Evolutionary conservation across 805 yeast genomes (phyloP), one percentile per base, ranked within the genome.

Genomic region (Lipomyces sp.): DNA sequence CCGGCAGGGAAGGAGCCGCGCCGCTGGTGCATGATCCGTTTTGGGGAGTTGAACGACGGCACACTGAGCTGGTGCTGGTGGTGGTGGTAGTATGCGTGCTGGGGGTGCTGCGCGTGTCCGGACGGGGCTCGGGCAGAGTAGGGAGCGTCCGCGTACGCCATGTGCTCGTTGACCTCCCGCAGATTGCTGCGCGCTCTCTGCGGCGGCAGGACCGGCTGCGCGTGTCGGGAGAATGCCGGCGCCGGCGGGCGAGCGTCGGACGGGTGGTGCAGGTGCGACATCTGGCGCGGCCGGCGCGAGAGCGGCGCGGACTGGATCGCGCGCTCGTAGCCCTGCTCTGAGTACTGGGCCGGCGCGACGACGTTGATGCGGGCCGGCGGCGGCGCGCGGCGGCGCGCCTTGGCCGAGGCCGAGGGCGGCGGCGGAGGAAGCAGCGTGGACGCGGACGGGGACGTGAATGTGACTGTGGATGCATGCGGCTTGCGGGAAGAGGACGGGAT

Each of bases 261-360:
- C 24, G 23, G 8, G 11, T 37, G 24, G 39, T 16, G 22, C n/a
- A 16, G 28, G 13, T 5, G 23, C 39, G 8, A 19, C 22, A 13
- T 11, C 6, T 37, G 19, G 8, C 6, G 23, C 23, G 39, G 39
- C 8, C 18, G 22, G 28, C 39, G 21, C 28, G 24, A 31, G 14
- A 49, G 49, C 10, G 58, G 58, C 10, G 58, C 58, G 6, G 56
- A 51, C 14, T 21, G 47, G 23, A 54, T 54, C 19, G 58, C 58
- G 7, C 58, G 55, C 24, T 54, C 58, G 24, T 44, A 54, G 16
- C 57, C 58, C 4, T 29, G 36, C 26, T 22, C 39, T n/a, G 13
- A 43, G 23, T 47, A 54, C 42, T 43, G 47, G 2, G 31, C 39
- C 5, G 58, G 57, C 10, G 44, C 39, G 16, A 54, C 51, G 14